Percentiles rank a stretch among this genome's conserved stretches.
Evolutionary conservation across 805 yeast genomes (phyloP).

Genomic region (Metschnikowia santaceciliae): DNA sequence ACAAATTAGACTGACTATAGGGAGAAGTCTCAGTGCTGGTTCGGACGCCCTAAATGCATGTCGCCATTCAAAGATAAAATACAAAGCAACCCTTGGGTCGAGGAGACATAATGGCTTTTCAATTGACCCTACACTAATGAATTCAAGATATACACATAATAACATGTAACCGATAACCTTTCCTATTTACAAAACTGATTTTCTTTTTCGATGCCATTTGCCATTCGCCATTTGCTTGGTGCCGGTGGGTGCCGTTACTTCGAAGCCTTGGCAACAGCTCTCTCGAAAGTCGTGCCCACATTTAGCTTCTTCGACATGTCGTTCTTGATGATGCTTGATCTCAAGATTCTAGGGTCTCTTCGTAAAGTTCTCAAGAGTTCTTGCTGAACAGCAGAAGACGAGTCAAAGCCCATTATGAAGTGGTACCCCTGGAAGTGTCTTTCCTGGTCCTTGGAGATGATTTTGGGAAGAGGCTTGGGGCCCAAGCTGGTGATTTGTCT

Average conservation of each 20-base stretch:
- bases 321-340: conserved; percentile 69
- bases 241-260: conserved; percentile 1
- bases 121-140: conserved; percentile 4
- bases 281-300: conserved; percentile 54
- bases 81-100: conserved; percentile 1
- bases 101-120: not conserved
- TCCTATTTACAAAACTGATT: conserved; percentile 1
- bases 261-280: conserved; percentile 20
- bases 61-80: not conserved
- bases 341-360: conserved; percentile 86
- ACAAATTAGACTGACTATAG: not conserved
- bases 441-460: conserved; percentile 82
- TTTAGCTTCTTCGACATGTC: conserved; percentile 50
- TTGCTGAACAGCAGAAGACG: conserved; percentile 79
- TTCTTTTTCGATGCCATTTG: not conserved
- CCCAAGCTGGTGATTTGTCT: conserved; percentile 81
- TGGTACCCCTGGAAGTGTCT: conserved; percentile 87
- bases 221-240: no score
- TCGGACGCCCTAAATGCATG: not conserved
- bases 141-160: not conserved
- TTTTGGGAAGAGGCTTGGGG: conserved; percentile 69
- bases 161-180: conserved; percentile 1
- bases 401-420: conserved; percentile 81
- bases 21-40: not conserved
- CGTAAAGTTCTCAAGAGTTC: conserved; percentile 77